Percentiles rank a stretch among this genome's conserved stretches.
Evolutionary conservation across 768 basidiomycete species (phyloP).

Genomic region (Leccinum subgranulosum): DNA sequence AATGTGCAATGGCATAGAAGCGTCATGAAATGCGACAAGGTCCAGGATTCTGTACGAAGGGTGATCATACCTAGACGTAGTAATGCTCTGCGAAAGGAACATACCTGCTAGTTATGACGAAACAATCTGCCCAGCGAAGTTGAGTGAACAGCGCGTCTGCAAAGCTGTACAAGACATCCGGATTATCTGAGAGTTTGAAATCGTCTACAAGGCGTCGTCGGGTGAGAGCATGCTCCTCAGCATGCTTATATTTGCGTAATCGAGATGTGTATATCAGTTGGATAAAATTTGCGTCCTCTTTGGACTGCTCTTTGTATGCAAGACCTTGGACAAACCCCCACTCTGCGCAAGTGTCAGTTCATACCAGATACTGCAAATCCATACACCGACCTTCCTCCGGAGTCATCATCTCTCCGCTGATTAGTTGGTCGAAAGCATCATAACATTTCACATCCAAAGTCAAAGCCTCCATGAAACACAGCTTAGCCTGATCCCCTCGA

Average conservation of each 20-base stretch:
- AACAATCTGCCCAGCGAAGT: constrained; percentile 95
- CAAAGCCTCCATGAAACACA: constrained; percentile 94
- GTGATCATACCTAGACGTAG: background rate
- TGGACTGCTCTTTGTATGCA: constrained; percentile 76
- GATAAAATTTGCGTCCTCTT: constrained; percentile 88
- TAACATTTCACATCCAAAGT: constrained; percentile 96
- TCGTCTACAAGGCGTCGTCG: constrained; percentile 78
- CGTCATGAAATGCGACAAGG: constrained; percentile 79
- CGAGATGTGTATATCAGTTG: constrained; percentile 90
- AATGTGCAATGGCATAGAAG: constrained; percentile 90
- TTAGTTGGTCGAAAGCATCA: constrained; percentile 87
- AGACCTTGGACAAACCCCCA: constrained; percentile 94
- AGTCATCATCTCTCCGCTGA: constrained; percentile 94
- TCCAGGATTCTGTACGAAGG: constrained; percentile 65
- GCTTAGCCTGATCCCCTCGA: constrained; percentile 86
- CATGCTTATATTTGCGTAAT: constrained; percentile 86
- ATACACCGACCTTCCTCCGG: constrained; percentile 83
- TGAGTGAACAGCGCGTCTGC: constrained; percentile 87
- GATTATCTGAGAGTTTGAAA: constrained; percentile 84
- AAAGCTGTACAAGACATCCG: constrained; percentile 86
- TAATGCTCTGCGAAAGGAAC: background rate
- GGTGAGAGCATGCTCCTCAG: constrained; percentile 75
- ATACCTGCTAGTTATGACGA: constrained; percentile 78
- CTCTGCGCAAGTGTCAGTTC: constrained; percentile 48
- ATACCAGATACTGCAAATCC: background rate